Evolutionary conservation across 83 land plant genomes (phyloP).

Genomic region (Thuja plicata): DNA sequence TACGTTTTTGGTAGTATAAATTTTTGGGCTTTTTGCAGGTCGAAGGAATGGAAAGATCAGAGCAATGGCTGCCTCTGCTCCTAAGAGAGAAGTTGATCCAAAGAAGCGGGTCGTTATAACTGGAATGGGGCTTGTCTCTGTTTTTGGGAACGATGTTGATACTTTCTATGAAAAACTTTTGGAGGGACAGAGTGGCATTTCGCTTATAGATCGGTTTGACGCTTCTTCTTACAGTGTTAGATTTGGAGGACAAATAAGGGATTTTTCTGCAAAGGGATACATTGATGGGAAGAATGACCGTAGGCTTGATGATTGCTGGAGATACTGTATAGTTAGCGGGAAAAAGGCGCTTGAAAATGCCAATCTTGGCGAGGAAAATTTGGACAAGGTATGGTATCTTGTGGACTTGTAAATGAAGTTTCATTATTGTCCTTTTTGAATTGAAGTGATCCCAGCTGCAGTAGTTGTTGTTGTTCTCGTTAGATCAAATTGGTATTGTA

Average conservation of each 20-base stretch:
- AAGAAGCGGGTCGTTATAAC: slow-evolving; percentile 68
- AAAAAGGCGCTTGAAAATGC: slow-evolving; percentile 55
- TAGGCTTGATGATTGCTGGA: slow-evolving; percentile 60
- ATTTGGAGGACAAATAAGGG: slow-evolving; percentile 64
- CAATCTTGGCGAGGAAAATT: slow-evolving; percentile 25
- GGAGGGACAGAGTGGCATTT: slow-evolving; percentile 60
- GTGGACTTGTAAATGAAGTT: neutral
- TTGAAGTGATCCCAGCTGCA: neutral
- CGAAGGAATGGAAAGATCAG: slow-evolving; percentile 3
- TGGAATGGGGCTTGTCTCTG: slow-evolving; percentile 72
- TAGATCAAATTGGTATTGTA: neutral
- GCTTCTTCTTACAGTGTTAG: slow-evolving; percentile 46
- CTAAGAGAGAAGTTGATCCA: slow-evolving; percentile 53
- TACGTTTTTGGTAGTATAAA: neutral
- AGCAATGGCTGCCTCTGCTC: slow-evolving; percentile 4
- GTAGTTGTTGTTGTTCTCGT: neutral
- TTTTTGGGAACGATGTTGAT: slow-evolving; percentile 62
- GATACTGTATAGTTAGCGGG: slow-evolving; percentile 68
- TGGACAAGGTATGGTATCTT: slow-evolving; percentile 16
- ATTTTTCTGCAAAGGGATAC: slow-evolving; percentile 56
- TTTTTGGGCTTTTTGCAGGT: slow-evolving; percentile 3
- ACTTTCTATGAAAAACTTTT: slow-evolving; percentile 60
- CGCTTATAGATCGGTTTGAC: slow-evolving; percentile 60
- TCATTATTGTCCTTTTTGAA: neutral
- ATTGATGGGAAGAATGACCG: slow-evolving; percentile 75